Percentiles rank a stretch among this genome's conserved stretches.
Evolutionary conservation across 257 asterid species (phyloP).

Genomic region (Rauvolfia tetraphylla): DNA sequence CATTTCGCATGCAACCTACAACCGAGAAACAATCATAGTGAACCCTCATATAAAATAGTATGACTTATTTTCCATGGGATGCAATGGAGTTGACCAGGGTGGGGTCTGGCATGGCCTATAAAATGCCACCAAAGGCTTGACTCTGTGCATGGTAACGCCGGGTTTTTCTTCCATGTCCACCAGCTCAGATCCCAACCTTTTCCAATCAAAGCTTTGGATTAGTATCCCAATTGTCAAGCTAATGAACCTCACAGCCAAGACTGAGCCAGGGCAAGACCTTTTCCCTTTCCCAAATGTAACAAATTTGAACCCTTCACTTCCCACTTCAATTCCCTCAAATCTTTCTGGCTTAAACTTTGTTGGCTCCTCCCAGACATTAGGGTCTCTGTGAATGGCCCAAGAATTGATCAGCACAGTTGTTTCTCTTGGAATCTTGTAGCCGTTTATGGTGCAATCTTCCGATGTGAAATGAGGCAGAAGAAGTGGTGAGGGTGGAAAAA

Average conservation of each 20-base stretch:
- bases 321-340: not conserved
- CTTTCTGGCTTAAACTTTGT: not conserved
- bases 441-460: not conserved
- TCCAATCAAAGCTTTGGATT: not conserved
- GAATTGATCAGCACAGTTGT: not conserved
- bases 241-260: not conserved
- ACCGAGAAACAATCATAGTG: no score
- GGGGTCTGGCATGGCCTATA: slow-evolving; percentile 6
- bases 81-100: not conserved
- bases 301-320: not conserved
- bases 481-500: not conserved
- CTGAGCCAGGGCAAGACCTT: not conserved
- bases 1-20: no score
- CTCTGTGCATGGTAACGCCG: not conserved
- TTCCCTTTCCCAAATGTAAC: not conserved
- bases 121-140: slow-evolving; percentile 9
- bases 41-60: no score
- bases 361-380: not conserved
- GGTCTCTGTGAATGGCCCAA: not conserved
- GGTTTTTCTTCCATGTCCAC: not conserved
- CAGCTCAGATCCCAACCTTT: not conserved
- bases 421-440: not conserved
- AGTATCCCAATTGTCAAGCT: not conserved
- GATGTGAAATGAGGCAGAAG: not conserved
- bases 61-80: no score